Base-by-base conservation (phyloP, 495 filamentous ascomycete species). In the Viridothelium virens region DNA sequence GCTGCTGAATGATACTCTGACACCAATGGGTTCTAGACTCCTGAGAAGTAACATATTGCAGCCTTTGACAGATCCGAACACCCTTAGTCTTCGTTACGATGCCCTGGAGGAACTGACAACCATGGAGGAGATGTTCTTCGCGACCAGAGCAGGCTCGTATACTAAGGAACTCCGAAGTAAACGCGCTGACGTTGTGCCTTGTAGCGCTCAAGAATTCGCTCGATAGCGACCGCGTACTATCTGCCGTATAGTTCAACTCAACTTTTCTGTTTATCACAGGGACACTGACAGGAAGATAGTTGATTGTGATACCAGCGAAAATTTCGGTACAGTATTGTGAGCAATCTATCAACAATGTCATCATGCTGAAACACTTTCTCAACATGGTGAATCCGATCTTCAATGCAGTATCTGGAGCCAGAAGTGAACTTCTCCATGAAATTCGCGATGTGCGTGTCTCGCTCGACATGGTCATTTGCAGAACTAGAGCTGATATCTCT, bases 51-150 rank as follows among this genome's bases (percentile, higher is more conserved):
- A 87, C 65, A 86, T 97, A 47, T 79, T 97, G 31, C 95, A 97
- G 71, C 94, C 94, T n/a, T 88, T 89, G 3, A 97, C 89, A 0
- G 84, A 91, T 63, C 71, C 77, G 50, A 78, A 85, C 12, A 84
- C 81, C 9, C 78, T 90, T 62, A 79, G 79, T 63, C 83, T 80
- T 46, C 83, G 95, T 59, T 90, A 89, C 66, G 90, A 96, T 71
- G 91, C 93, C 0, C 77, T 97, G 1, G 89, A 92, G 66, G 93
- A 96, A 70, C 77, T 98, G 34, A 87, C 86, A 0, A 84, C 84
- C 1, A 92, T 91, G 66, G 90, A 96, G 72, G 89, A 95, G 50
- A 89, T 97, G 81, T 95, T 97, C 76, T 86, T 83, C 50, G 85
- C 87, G 65, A 83, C 91, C 14, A 83, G 89, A 64, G 84, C 89